Conservation (phyloP, 2,329 filamentous ascomycete genomes). For the Parastagonospora nodorum region DNA sequence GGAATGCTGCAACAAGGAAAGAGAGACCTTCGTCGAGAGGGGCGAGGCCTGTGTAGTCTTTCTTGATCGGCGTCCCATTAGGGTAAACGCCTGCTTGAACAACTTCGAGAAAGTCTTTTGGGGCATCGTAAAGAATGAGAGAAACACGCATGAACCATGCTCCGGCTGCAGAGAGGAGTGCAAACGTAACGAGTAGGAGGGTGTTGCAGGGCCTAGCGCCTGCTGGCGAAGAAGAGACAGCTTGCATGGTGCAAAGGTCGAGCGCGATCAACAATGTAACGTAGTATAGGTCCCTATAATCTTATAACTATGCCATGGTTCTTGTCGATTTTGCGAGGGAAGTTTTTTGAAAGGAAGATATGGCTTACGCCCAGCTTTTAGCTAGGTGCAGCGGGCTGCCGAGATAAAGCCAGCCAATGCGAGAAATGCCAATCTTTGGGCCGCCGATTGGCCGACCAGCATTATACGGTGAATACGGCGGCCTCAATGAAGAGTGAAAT, state of each 20-base stretch:
- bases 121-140: constrained; percentile 3
- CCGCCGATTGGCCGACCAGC: too few species aligned
- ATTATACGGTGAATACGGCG: too few species aligned
- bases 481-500: too few species aligned
- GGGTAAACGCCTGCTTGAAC: constrained; percentile 6
- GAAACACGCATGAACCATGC: constrained; percentile 19
- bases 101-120: constrained; percentile 8
- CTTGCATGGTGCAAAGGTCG: constrained; percentile 5
- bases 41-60: constrained; percentile 14
- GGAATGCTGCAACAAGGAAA: constrained; percentile 17
- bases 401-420: too few species aligned
- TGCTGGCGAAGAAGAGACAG: constrained; percentile 2
- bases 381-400: too few species aligned
- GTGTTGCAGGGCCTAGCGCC: constrained; percentile 12
- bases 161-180: constrained; percentile 5
- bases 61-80: constrained; percentile 18
- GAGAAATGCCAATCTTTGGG: too few species aligned
- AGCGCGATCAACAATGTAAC: too few species aligned
- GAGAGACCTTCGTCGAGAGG: constrained; percentile 11
- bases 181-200: constrained; percentile 5
- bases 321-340: too few species aligned
- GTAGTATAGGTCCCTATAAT: too few species aligned
- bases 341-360: too few species aligned
- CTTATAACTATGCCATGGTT: too few species aligned
- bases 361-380: too few species aligned